phyloP scores from a whole-genome alignment of 2,329 filamentous ascomycete genomes.

The Diatrype stigma region DNA sequence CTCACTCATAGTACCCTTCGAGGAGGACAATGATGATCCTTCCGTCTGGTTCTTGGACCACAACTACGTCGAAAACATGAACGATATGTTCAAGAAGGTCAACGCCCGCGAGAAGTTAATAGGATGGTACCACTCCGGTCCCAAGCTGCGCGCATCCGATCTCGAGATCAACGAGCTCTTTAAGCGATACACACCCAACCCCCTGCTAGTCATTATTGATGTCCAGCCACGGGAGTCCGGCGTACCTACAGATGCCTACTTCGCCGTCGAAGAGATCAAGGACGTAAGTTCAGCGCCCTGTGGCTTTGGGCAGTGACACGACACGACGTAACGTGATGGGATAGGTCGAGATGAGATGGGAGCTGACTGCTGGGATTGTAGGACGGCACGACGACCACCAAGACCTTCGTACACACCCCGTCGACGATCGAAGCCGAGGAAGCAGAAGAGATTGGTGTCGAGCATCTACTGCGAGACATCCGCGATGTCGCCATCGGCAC shows the following conservation, averaged over 20 bases:
- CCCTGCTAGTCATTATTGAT: slow-evolving; percentile 94
- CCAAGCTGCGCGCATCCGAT: slow-evolving; percentile 93
- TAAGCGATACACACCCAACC: slow-evolving; percentile 97
- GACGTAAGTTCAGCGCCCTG: slow-evolving; percentile 61
- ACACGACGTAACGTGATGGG: no score
- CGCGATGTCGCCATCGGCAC: slow-evolving; percentile 97
- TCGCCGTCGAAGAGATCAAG: slow-evolving; percentile 99
- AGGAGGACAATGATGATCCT: slow-evolving; percentile 97
- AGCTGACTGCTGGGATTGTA: slow-evolving; percentile 33
- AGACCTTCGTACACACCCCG: slow-evolving; percentile 97
- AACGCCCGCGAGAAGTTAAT: slow-evolving; percentile 98
- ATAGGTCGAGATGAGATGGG: not conserved
- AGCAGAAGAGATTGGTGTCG: slow-evolving; percentile 97
- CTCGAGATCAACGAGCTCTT: slow-evolving; percentile 99
- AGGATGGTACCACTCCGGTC: slow-evolving; percentile 98
- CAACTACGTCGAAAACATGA: slow-evolving; percentile 99
- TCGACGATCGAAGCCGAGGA: slow-evolving; percentile 99
- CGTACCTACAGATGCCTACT: slow-evolving; percentile 97
- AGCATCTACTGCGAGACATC: slow-evolving; percentile 96
- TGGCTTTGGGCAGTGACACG: not conserved
- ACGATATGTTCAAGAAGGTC: slow-evolving; percentile 99
- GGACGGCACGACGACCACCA: slow-evolving; percentile 95
- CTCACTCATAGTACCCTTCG: slow-evolving; percentile 73
- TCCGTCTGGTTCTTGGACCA: slow-evolving; percentile 99
- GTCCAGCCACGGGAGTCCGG: slow-evolving; percentile 97